Conservation (phyloP, 2,329 filamentous ascomycete genomes). For the Fusarium tuaranense region DNA sequence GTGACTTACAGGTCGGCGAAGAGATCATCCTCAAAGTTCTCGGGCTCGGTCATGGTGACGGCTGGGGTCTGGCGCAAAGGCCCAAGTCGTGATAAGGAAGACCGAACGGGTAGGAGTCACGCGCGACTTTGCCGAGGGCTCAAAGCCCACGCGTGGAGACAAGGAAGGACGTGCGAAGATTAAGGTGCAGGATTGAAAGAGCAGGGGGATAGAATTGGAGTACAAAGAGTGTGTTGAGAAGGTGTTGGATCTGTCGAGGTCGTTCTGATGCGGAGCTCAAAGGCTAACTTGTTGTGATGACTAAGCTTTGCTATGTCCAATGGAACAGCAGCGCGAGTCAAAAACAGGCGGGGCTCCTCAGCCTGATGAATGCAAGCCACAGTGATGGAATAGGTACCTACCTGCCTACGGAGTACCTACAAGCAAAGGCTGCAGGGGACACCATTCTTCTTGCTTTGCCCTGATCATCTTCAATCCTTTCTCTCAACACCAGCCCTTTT, state of each 20-base stretch:
- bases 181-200: conserved; percentile 2
- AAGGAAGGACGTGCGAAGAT: neutral
- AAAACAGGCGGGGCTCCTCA: conserved; percentile 8
- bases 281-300: conserved; percentile 30
- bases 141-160: neutral
- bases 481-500: neutral
- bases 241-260: conserved; percentile 32
- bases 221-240: conserved; percentile 20
- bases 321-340: conserved; percentile 18
- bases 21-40: conserved; percentile 92
- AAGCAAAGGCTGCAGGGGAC: neutral
- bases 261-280: conserved; percentile 33
- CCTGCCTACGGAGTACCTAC: neutral
- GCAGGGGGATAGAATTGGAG: conserved; percentile 15
- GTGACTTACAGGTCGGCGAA: conserved; percentile 88
- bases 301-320: conserved; percentile 33
- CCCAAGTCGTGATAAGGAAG: conserved; percentile 14
- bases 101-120: conserved; percentile 5
- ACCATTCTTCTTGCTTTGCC: conserved; percentile 3
- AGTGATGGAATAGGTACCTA: neutral
- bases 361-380: conserved; percentile 1
- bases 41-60: conserved; percentile 78
- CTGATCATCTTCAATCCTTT: neutral
- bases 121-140: conserved; percentile 8
- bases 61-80: conserved; percentile 13